Evolutionary conservation across 192 early-diverging fungal species (phyloP).

Genomic region (Coemansia sp.): DNA sequence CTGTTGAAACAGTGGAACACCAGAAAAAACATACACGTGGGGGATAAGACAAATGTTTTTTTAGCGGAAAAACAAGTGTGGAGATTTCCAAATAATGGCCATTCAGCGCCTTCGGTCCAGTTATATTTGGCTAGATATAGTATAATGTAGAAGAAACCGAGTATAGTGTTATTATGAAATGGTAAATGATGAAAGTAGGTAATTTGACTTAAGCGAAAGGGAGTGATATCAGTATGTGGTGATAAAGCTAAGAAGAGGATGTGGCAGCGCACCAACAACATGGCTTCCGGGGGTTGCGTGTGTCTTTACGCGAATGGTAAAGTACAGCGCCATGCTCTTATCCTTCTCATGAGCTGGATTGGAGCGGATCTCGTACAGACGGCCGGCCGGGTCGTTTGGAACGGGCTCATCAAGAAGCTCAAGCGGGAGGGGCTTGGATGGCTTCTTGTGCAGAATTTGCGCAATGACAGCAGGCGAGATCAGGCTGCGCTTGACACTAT

Average conservation of each 20-base stretch:
- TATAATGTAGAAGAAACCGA: too few relatives aligned
- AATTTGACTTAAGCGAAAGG: too few relatives aligned
- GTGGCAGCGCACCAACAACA: conserved; percentile 32
- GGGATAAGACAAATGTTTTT: too few relatives aligned
- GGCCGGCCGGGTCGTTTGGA: conserved; percentile 46
- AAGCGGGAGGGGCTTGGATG: conserved; percentile 21
- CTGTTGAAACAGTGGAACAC: too few relatives aligned
- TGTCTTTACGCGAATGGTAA: conserved; percentile 46
- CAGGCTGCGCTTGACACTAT: conserved; percentile 36
- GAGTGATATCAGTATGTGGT: conserved; percentile 24
- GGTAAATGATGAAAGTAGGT: too few relatives aligned
- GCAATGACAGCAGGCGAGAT: conserved; percentile 39
- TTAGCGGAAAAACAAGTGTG: too few relatives aligned
- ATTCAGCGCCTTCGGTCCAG: too few relatives aligned
- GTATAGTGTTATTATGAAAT: background rate
- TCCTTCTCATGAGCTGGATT: conserved; percentile 27
- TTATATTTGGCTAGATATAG: too few relatives aligned
- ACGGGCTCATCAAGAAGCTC: conserved; percentile 51
- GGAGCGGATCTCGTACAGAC: conserved; percentile 46
- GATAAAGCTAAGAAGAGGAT: conserved; percentile 48
- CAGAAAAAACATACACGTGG: too few relatives aligned
- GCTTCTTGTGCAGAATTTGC: conserved; percentile 39
- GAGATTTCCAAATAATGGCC: too few relatives aligned
- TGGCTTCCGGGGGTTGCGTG: conserved; percentile 16
- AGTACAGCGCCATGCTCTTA: conserved; percentile 40